Conservation (phyloP, 192 early-diverging fungal species). For the Backusella circina region DNA sequence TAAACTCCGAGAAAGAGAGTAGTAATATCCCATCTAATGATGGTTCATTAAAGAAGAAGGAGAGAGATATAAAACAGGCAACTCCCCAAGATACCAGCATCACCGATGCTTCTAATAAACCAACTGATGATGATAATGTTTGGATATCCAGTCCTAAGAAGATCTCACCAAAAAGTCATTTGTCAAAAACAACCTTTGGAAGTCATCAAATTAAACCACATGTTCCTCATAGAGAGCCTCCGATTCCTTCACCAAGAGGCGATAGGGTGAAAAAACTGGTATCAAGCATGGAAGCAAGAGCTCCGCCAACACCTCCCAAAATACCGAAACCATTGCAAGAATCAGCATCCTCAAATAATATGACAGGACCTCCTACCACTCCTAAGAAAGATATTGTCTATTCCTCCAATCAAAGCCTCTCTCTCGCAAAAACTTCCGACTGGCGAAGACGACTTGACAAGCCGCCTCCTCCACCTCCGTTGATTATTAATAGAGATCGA, state of each 20-base stretch:
- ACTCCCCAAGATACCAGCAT: background rate
- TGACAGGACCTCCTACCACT: background rate
- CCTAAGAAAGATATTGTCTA: background rate
- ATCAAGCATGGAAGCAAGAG: background rate
- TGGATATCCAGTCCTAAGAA: background rate
- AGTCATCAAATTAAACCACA: background rate
- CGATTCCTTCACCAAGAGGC: background rate
- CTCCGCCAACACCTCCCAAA: background rate
- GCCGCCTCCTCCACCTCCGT: background rate
- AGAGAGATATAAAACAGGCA: background rate
- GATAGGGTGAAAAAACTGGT: background rate
- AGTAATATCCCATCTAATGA: background rate
- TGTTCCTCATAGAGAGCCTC: background rate
- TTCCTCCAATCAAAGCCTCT: background rate
- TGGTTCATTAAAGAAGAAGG: background rate
- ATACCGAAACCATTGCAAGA: background rate
- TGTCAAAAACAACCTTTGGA: background rate
- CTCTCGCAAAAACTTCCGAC: background rate
- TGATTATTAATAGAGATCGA: background rate
- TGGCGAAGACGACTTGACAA: background rate
- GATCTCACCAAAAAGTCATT: background rate
- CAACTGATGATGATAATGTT: background rate
- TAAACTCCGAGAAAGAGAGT: background rate
- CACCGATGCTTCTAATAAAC: background rate
- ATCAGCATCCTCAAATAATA: background rate